Conservation (phyloP, 805 yeast genomes). For the Lipomyces yamadae region DNA sequence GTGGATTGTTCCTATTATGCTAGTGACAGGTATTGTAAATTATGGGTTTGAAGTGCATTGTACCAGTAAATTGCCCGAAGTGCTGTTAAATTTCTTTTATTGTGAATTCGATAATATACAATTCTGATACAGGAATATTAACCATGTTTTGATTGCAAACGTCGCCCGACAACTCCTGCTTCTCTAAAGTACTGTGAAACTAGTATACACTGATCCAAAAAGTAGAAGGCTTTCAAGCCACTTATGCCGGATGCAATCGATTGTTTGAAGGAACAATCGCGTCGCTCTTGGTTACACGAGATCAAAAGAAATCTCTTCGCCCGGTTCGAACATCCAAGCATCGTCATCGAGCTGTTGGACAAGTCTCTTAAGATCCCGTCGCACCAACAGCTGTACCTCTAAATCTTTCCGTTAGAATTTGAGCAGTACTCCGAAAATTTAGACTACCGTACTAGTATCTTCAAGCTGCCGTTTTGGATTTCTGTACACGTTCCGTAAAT, state of each 20-base stretch:
- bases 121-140: not conserved
- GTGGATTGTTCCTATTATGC: not conserved
- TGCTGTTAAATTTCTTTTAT: not conserved
- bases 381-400: conserved; percentile 30
- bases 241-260: not conserved
- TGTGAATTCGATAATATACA: conserved; percentile 4
- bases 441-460: conserved; percentile 1
- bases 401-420: conserved; percentile 9
- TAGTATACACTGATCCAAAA: not conserved
- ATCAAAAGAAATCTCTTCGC: conserved; percentile 18
- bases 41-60: not conserved
- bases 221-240: not conserved
- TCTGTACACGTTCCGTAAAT: conserved; percentile 18
- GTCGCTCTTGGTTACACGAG: conserved; percentile 1
- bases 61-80: not conserved
- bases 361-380: conserved; percentile 26
- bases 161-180: not conserved
- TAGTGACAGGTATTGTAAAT: not conserved
- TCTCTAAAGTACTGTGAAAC: not conserved
- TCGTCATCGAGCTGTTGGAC: conserved; percentile 29
- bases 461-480: conserved; percentile 10
- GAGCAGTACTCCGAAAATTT: not conserved
- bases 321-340: conserved; percentile 33
- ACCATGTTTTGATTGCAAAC: not conserved
- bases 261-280: not conserved